These are phyloP conservation scores for Candida montana DNA, from an alignment of 805 yeast genomes.

Conservation along the genomic window DNA sequence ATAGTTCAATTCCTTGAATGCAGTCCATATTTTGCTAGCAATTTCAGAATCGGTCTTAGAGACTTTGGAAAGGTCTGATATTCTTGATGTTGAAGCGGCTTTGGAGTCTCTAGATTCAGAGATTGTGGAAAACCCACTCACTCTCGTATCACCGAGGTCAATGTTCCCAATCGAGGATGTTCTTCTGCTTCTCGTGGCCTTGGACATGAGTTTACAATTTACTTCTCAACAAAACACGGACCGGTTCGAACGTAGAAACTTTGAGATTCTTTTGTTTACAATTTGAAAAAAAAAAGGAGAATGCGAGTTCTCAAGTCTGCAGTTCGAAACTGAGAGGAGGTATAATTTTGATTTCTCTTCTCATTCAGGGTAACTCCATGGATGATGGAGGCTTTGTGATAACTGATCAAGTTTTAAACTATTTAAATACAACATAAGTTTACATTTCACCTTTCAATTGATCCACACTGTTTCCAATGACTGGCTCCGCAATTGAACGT, in stretches of 20 bases:
- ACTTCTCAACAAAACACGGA: no score
- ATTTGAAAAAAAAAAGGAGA: no score
- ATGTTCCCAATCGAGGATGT: slow-evolving; percentile 73
- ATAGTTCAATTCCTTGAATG: slow-evolving; percentile 52
- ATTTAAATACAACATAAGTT: no score
- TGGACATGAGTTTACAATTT: neutral
- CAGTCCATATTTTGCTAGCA: slow-evolving; percentile 48
- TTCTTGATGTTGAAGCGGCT: slow-evolving; percentile 33
- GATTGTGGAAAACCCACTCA: slow-evolving; percentile 66
- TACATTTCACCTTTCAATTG: no score
- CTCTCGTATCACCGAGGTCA: slow-evolving; percentile 66
- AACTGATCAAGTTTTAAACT: no score
- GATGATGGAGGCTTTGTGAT: no score
- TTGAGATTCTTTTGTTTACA: neutral
- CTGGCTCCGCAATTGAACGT: neutral
- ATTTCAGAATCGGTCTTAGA: slow-evolving; percentile 47
- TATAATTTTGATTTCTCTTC: no score
- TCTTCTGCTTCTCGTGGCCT: slow-evolving; percentile 32
- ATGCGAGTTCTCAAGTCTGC: no score
- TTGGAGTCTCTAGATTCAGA: slow-evolving; percentile 39
- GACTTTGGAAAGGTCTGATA: slow-evolving; percentile 27
- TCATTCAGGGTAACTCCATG: no score
- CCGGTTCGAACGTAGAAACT: no score
- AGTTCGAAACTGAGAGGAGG: no score
- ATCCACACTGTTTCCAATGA: no score